Percentiles rank a stretch among this genome's conserved stretches.
Conservation (phyloP, 108 stramenopile species). For the Cyclotella baltica region DNA sequence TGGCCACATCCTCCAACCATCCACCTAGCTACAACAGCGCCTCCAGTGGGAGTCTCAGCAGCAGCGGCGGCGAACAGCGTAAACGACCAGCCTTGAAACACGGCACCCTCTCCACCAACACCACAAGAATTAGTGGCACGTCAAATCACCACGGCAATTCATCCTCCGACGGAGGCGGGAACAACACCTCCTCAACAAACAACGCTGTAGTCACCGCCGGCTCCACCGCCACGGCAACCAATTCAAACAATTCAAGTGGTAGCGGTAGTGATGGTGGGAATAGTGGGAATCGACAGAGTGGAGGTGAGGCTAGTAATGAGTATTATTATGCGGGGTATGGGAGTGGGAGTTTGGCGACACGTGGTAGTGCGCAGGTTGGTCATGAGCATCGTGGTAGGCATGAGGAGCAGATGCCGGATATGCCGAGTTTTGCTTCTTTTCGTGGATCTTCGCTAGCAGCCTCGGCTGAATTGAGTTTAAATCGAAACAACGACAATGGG, state of each 20-base stretch:
- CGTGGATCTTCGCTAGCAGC: conserved; percentile 26
- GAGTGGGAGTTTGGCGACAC: conserved; percentile 28
- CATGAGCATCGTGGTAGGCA: not conserved
- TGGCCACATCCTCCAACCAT: not conserved
- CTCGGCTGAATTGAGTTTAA: conserved; percentile 10
- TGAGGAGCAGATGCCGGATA: not conserved
- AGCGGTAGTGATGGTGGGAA: conserved; percentile 23
- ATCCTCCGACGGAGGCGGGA: no score
- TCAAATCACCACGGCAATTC: no score
- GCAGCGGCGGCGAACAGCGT: conserved; percentile 4
- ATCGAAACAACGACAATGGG: not conserved
- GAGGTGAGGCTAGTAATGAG: conserved; percentile 33
- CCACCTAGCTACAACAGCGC: not conserved
- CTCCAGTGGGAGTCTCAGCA: conserved; percentile 20
- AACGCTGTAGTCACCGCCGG: conserved; percentile 21
- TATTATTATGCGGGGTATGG: conserved; percentile 47
- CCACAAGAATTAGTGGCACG: not conserved
- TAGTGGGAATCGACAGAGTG: conserved; percentile 19
- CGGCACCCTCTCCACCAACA: not conserved
- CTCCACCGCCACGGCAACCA: conserved; percentile 17
- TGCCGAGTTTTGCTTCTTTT: conserved; percentile 36
- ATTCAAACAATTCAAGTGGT: conserved; percentile 28
- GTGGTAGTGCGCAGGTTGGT: conserved; percentile 4
- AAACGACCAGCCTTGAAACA: not conserved
- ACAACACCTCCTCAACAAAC: conserved; percentile 9